Evolutionary conservation across 768 basidiomycete genomes (phyloP).

Genomic region (Daedaleopsis sinensis): DNA sequence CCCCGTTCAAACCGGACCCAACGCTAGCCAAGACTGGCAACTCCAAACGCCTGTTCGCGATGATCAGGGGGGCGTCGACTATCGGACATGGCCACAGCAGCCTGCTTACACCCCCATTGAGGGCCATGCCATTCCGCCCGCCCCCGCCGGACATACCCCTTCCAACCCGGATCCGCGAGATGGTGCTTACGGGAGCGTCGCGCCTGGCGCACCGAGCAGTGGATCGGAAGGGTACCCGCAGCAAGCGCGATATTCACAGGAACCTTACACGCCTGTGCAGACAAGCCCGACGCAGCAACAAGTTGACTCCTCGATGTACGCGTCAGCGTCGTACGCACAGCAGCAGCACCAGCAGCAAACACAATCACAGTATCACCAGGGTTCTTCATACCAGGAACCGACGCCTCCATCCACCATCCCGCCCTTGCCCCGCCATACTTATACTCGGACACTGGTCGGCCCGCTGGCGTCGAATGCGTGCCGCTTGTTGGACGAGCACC

Average conservation of each 20-base stretch:
- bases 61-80: slow-evolving; percentile 22
- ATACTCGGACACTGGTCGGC: slow-evolving; percentile 89
- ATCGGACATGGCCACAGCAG: slow-evolving; percentile 30
- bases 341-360: slow-evolving; percentile 35
- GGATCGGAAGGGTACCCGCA: slow-evolving; percentile 19
- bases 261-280: slow-evolving; percentile 22
- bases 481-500: slow-evolving; percentile 82
- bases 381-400: slow-evolving; percentile 29
- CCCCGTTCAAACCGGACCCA: slow-evolving; percentile 18
- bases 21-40: slow-evolving; percentile 25
- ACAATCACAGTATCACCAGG: slow-evolving; percentile 28
- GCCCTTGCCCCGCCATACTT: slow-evolving; percentile 65
- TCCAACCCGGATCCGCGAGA: slow-evolving; percentile 23
- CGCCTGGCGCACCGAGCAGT: slow-evolving; percentile 9
- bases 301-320: slow-evolving; percentile 34
- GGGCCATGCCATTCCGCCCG: slow-evolving; percentile 15
- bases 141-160: slow-evolving; percentile 11
- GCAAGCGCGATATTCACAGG: slow-evolving; percentile 23
- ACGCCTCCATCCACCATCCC: slow-evolving; percentile 38
- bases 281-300: slow-evolving; percentile 35
- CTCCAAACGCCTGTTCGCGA: slow-evolving; percentile 25
- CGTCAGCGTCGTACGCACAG: slow-evolving; percentile 36
- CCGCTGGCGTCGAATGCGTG: slow-evolving; percentile 87
- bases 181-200: slow-evolving; percentile 21
- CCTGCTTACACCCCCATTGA: slow-evolving; percentile 24